These are phyloP conservation scores for Monosporascus ibericus DNA, from an alignment of 2,329 filamentous ascomycete genomes.

Conservation along the genomic window DNA sequence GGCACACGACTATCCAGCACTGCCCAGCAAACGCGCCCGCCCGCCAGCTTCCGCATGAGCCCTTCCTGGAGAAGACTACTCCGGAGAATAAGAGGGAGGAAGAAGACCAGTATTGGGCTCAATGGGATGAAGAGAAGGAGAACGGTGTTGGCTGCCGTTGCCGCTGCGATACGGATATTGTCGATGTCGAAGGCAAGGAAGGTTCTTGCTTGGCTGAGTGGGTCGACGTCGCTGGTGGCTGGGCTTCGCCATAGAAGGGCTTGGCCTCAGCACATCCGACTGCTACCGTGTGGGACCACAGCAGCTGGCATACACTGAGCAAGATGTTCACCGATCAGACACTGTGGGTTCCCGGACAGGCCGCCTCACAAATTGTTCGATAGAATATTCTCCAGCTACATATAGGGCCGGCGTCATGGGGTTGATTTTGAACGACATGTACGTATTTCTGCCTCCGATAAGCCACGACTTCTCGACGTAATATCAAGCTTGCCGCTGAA, in stretches of 20 bases:
- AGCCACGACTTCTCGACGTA: neutral
- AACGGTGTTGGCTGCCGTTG: conserved; percentile 96
- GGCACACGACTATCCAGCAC: conserved; percentile 97
- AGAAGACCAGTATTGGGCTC: conserved; percentile 95
- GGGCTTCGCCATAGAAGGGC: conserved; percentile 44
- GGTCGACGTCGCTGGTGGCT: conserved; percentile 95
- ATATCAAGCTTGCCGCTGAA: neutral
- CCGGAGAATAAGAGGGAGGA: conserved; percentile 71
- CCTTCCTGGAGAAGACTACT: conserved; percentile 78
- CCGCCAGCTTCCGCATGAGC: conserved; percentile 73
- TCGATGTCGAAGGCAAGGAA: conserved; percentile 95
- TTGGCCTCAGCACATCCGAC: neutral
- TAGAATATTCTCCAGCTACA: neutral
- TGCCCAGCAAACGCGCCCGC: conserved; percentile 93
- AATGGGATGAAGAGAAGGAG: conserved; percentile 79
- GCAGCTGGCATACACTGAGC: neutral
- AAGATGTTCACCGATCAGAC: neutral
- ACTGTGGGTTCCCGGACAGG: neutral
- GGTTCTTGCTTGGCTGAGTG: conserved; percentile 92
- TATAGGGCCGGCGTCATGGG: neutral
- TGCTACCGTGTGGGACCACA: neutral
- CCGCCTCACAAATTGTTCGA: neutral
- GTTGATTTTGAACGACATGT: neutral
- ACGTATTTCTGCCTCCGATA: neutral
- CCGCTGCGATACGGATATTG: conserved; percentile 93